Percentiles rank a stretch among this genome's conserved stretches.
These are phyloP conservation scores for Microcyclospora pomicola DNA, from an alignment of 2,329 filamentous ascomycete genomes.

Conservation along the genomic window DNA sequence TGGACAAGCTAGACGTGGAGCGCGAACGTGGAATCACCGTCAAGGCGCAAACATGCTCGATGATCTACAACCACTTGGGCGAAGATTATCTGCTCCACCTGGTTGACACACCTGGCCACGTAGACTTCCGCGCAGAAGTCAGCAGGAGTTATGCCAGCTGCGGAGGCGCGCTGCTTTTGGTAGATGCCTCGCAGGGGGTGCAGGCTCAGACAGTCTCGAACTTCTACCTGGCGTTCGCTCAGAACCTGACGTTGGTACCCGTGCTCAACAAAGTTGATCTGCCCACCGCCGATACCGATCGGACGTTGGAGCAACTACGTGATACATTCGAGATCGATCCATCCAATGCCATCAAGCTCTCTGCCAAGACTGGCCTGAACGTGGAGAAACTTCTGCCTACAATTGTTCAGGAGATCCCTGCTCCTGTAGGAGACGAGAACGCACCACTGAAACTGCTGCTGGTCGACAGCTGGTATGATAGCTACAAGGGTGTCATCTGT, in stretches of 20 bases:
- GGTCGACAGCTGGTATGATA: slow-evolving; percentile 97
- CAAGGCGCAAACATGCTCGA: slow-evolving; percentile 95
- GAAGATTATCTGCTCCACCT: slow-evolving; percentile 87
- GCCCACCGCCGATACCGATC: slow-evolving; percentile 70
- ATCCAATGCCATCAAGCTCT: slow-evolving; percentile 61
- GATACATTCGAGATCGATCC: slow-evolving; percentile 79
- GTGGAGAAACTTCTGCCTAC: slow-evolving; percentile 70
- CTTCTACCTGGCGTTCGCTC: slow-evolving; percentile 92
- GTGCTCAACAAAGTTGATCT: slow-evolving; percentile 97
- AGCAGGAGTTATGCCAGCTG: slow-evolving; percentile 92
- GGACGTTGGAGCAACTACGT: slow-evolving; percentile 74
- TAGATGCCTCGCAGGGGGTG: slow-evolving; percentile 91
- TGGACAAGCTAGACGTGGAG: slow-evolving; percentile 96
- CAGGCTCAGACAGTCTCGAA: slow-evolving; percentile 98
- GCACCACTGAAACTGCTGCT: slow-evolving; percentile 72
- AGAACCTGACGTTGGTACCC: slow-evolving; percentile 73
- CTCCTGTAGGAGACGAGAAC: slow-evolving; percentile 57
- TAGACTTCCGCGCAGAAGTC: slow-evolving; percentile 94
- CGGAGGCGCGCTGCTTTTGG: slow-evolving; percentile 78
- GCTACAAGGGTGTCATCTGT: slow-evolving; percentile 83
- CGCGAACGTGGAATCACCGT: slow-evolving; percentile 93
- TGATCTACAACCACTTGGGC: slow-evolving; percentile 81
- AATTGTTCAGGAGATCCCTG: slow-evolving; percentile 73
- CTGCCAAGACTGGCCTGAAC: slow-evolving; percentile 86
- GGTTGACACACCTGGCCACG: slow-evolving; percentile 92